Evolutionary conservation across 2,329 filamentous ascomycete genomes (phyloP), one percentile per base, ranked within the genome.

Genomic region (Stagonosporopsis cucurbitacearum): DNA sequence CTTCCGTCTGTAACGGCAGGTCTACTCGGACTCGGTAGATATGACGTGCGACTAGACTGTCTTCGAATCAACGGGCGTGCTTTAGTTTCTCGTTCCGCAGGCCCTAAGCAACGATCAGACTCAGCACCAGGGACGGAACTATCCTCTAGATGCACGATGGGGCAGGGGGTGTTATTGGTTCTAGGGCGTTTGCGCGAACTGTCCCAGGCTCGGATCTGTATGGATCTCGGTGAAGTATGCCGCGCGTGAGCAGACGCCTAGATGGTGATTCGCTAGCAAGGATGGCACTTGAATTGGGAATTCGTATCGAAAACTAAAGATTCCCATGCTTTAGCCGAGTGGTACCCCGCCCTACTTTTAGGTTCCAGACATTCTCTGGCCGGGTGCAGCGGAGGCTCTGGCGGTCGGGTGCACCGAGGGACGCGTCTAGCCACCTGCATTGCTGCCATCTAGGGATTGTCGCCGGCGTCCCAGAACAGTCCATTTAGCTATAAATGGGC

Each of bases 21-120:
- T 45, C 33, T 52, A 39, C 32, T 50, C 50, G 49, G 33, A 44
- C 28, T 42, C 40, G 46, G 55, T 59, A 57, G 52, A 42, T 41
- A 50, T 61, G 60, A 60, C 58, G 58, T 59, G 54, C 57, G 47
- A 47, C 58, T 52, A 56, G 58, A 43, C 42, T 37, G 35, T 20
- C 37, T 45, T 43, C 13, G 40, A 49, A 19, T 12, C 54, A 53
- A 49, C 39, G 54, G 39, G 49, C 49, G 39, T 49, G 49, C 49
- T 33, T 52, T 41, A 45, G 30, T 35, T 42, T 22, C 25, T 28
- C 54, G 54, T 50, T 56, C 43, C 36, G 47, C 39, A 46, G 28
- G 42, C 42, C 25, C 19, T 37, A 5, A 43, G 30, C 32, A 47
- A 22, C 32, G 53, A 56, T 35, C 47, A 42, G 26, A 37, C 19